phyloP scores from a whole-genome alignment of 805 yeast species.

The Kockiozyma suomiensis region DNA sequence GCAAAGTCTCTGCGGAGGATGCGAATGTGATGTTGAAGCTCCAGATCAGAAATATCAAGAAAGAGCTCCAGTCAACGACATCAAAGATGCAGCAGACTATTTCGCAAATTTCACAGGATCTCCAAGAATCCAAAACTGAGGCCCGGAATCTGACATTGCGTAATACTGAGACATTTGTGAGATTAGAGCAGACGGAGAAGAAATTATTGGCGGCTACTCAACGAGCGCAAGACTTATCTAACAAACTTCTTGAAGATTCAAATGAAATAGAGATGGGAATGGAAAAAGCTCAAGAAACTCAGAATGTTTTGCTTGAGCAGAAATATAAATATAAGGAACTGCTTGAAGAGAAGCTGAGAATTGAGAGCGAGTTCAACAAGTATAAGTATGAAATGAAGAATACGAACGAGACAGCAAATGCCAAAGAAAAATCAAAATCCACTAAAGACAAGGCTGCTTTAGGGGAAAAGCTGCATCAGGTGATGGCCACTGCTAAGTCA shows the following conservation, averaged over 20 bases:
- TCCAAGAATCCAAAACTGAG: neutral
- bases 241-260: conserved; percentile 6
- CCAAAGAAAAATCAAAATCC: neutral
- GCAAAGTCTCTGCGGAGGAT: neutral
- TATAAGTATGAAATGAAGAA: neutral
- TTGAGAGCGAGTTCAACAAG: conserved; percentile 3
- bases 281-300: conserved; percentile 17
- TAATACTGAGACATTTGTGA: neutral
- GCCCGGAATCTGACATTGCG: neutral
- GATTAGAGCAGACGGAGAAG: conserved; percentile 7
- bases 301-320: conserved; percentile 16
- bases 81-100: neutral
- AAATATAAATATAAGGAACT: conserved; percentile 14
- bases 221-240: conserved; percentile 2
- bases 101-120: neutral
- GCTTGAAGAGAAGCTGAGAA: conserved; percentile 11
- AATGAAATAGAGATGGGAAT: conserved; percentile 3
- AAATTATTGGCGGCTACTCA: neutral
- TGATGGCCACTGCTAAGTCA: neutral
- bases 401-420: neutral
- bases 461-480: conserved; percentile 4
- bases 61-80: neutral
- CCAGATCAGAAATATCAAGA: neutral
- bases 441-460: neutral
- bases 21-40: neutral